Evolutionary conservation across 2,329 filamentous ascomycete species (phyloP).

Genomic region (Xylariaceae sp.): DNA sequence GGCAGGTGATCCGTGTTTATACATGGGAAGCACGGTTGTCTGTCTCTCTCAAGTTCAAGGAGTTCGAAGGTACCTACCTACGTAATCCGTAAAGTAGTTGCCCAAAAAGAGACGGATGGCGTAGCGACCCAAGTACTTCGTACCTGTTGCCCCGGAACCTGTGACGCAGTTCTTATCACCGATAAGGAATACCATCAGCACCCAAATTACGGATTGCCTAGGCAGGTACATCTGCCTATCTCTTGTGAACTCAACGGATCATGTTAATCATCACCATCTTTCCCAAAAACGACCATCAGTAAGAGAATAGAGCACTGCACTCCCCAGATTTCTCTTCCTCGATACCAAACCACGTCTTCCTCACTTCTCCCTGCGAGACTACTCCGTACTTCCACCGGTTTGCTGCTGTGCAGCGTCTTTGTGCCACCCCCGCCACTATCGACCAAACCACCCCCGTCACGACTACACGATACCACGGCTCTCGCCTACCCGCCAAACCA

Average conservation of each 20-base stretch:
- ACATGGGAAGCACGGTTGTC: no score
- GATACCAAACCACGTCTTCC: no score
- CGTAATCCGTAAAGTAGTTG: no score
- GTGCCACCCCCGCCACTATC: background rate
- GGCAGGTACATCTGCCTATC: no score
- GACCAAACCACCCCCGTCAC: slow-evolving; percentile 1
- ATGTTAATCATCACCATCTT: background rate
- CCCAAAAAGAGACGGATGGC: no score
- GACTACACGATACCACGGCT: slow-evolving; percentile 2
- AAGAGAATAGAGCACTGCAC: background rate
- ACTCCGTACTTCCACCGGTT: background rate
- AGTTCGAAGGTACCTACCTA: no score
- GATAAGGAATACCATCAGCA: slow-evolving; percentile 9
- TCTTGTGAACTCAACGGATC: no score
- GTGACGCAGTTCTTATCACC: slow-evolving; percentile 18
- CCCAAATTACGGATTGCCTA: no score
- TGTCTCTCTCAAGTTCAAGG: no score
- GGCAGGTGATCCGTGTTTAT: no score
- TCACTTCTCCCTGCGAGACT: background rate
- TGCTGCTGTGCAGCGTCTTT: background rate
- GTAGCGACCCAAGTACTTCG: no score
- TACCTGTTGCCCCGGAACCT: background rate
- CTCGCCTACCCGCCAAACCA: background rate
- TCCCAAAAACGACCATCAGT: background rate
- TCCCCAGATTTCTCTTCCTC: no score